Evolutionary conservation across 1,284 basidiomycete genomes (phyloP).

Genomic region (Apiotrichum montevideense): DNA sequence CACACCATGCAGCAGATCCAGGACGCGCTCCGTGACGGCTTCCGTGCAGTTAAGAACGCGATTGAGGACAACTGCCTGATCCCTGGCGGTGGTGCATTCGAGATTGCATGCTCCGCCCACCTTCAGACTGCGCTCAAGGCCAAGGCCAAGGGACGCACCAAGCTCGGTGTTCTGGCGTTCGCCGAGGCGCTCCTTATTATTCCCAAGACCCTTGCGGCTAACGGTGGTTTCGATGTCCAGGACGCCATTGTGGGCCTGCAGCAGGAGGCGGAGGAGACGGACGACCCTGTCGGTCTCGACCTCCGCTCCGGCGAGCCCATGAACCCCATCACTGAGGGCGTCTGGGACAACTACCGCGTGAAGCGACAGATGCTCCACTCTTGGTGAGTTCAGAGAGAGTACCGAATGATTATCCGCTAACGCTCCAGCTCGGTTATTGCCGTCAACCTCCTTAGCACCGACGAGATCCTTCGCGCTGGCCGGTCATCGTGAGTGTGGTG

Average conservation of each 20-base stretch:
- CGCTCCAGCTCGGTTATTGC: conserved; percentile 74
- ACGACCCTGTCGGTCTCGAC: conserved; percentile 90
- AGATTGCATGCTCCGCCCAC: conserved; percentile 85
- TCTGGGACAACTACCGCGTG: conserved; percentile 99
- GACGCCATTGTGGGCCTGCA: conserved; percentile 88
- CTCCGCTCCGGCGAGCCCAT: conserved; percentile 91
- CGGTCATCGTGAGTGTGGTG: conserved; percentile 59
- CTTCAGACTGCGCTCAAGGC: conserved; percentile 70
- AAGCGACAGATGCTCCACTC: conserved; percentile 98
- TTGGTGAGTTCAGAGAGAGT: conserved; percentile 55
- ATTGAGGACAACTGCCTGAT: conserved; percentile 84
- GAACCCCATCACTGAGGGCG: conserved; percentile 88
- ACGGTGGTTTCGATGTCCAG: conserved; percentile 96
- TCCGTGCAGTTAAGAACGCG: conserved; percentile 94
- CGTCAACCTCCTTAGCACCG: conserved; percentile 88
- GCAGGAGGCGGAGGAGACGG: conserved; percentile 79
- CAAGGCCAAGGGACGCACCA: conserved; percentile 86
- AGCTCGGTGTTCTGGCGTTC: conserved; percentile 96
- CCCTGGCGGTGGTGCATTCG: conserved; percentile 95
- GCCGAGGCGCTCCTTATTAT: conserved; percentile 92
- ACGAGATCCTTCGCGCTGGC: conserved; percentile 91
- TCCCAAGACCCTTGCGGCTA: conserved; percentile 92
- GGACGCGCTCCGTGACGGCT: conserved; percentile 92
- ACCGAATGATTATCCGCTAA: conserved; percentile 8
- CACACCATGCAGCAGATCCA: conserved; percentile 96